Evolutionary conservation across 192 early-diverging fungal species (phyloP), one percentile per base, ranked within the genome.

Genomic region (Mortierella claussenii): DNA sequence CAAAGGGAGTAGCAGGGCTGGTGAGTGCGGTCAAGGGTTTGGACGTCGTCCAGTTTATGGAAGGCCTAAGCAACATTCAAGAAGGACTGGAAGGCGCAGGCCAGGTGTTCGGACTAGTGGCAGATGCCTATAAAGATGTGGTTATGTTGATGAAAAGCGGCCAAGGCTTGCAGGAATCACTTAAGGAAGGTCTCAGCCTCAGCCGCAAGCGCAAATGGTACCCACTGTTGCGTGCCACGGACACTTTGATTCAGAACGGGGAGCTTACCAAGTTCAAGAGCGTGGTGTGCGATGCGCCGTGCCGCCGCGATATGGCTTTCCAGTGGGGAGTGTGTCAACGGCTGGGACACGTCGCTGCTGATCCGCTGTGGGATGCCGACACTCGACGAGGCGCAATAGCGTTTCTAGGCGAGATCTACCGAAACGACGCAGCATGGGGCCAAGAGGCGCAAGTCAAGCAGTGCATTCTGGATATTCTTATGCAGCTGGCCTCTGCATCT

Each of bases 321-420:
- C 33, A 49, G 31, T 61, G 59, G 59, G 59, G 59, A 9, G 24
- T 61, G 1, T 49, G 46, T 23, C 45, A 61, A 30, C 31, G 20
- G 21, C 46, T 61, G 5, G 59, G 59, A 2, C 32, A 61, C 18
- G 34, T 61, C 31, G 47, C 59, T 9, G 32, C 26, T 24, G 45
- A 61, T 26, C 18, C 59, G 20, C 7, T 23, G 4, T 61, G 59
- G 59, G 46, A 49, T 27, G 20, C 18, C 1, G 17, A 2, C 7
- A 21, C 17, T 13, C 59, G 59, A 17, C 1, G 21, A 23, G 30
- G 28, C n/a, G 59, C 59, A 10, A 15, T 61, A 10, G 26, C 3
- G 11, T 36, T 61, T 20, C 26, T 61, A n/a, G 23, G 32, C 6
- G 59, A 61, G 47, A 11, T 61, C 2, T 61, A 49, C 31, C 23